Base-by-base conservation (phyloP, 179 eudicot genomes). In the Corrigiola litoralis region DNA sequence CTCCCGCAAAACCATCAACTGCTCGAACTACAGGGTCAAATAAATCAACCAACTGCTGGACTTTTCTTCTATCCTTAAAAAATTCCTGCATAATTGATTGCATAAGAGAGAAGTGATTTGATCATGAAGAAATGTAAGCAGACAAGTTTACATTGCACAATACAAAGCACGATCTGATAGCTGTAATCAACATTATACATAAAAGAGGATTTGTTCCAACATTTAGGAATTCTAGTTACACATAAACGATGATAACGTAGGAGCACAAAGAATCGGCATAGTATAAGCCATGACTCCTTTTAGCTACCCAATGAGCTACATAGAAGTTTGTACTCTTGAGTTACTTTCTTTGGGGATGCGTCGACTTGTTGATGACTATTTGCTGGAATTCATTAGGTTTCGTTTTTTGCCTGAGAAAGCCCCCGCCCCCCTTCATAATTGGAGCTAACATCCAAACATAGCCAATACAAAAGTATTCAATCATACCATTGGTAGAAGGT, bases 11-110 rank as follows among this genome's bases (percentile, higher is more conserved):
- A 34, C 77, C 83, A 77, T 94, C 99, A 66, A 91, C 82, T 44
- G 75, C 85, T 40, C 96, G 83, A 21, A 94, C 97, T 53, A 91
- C 61, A 31, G 99, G 99, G 69, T 91, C 97, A 75, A 90, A 94
- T 52, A 84, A 70, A 25, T 85, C 72, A 56, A 88, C 99, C 76
- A 94, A 44, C 68, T 87, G 80, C 69, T 85, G 77, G 52, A 94
- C 99, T 79, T 88, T 91, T 51, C 55, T 80, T 77, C 84, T 79
- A 75, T 94, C 97, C 69, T 86, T 85, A 33, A 94, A 81, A 70
- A 71, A 80, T 56, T 94, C 99, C 99, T 94, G 84, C 71, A 65
- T 16, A 48, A 45, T 44, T 54, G 18, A 36, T 20, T 36, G 66
- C 33, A 44, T 25, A 31, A 69, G n/a, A n/a, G n/a, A n/a, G n/a